These are phyloP conservation scores for Didymellaceae sp. DNA, from an alignment of 2,329 filamentous ascomycete species.

Conservation along the genomic window DNA sequence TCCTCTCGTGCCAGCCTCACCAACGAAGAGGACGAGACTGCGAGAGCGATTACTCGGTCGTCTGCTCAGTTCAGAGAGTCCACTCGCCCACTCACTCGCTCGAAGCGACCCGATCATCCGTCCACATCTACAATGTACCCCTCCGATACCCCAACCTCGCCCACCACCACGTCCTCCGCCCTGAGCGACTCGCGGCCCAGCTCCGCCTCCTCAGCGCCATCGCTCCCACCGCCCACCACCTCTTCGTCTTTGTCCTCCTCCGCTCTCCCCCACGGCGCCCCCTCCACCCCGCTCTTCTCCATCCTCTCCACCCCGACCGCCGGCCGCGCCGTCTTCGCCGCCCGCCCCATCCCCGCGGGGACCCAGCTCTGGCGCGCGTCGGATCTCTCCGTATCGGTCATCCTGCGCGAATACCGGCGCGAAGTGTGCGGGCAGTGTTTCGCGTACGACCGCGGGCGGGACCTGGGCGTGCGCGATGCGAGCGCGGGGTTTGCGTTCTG, in stretches of 20 bases:
- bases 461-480: slow-evolving; percentile 48
- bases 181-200: slow-evolving; percentile 25
- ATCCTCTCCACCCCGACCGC: slow-evolving; percentile 51
- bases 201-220: too few species aligned
- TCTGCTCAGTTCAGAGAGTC: too few species aligned
- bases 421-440: slow-evolving; percentile 59
- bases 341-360: slow-evolving; percentile 38
- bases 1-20: too few species aligned
- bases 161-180: slow-evolving; percentile 20
- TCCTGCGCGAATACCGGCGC: slow-evolving; percentile 55
- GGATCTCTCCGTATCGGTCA: slow-evolving; percentile 49
- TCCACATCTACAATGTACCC: background rate
- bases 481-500: slow-evolving; percentile 54
- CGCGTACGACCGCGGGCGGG: slow-evolving; percentile 53
- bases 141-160: slow-evolving; percentile 5
- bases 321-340: slow-evolving; percentile 55
- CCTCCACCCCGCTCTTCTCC: slow-evolving; percentile 41
- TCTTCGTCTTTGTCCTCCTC: slow-evolving; percentile 24
- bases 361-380: slow-evolving; percentile 48
- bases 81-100: too few species aligned
- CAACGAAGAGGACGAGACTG: background rate
- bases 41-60: background rate
- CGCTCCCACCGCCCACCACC: too few species aligned
- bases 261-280: slow-evolving; percentile 31
- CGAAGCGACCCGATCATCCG: too few species aligned